Conservation (phyloP, 345 rosid species). For the Arabidopsis suecica region DNA sequence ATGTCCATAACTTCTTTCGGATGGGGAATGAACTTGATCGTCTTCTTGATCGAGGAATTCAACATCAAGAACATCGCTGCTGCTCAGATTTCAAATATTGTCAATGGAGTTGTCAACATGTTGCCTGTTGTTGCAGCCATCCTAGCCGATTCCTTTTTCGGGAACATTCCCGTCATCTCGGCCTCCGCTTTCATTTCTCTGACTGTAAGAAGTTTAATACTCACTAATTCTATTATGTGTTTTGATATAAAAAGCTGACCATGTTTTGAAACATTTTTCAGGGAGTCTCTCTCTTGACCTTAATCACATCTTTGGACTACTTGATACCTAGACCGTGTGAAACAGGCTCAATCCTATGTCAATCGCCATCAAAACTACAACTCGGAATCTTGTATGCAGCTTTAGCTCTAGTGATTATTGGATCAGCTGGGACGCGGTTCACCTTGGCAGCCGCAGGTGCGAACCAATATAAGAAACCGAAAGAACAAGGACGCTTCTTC, state of each 20-base stretch:
- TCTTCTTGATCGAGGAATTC: slow-evolving; percentile 50
- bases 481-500: slow-evolving; percentile 54
- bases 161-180: slow-evolving; percentile 45
- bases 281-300: slow-evolving; percentile 52
- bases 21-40: slow-evolving; percentile 52
- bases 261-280: slow-evolving; percentile 20
- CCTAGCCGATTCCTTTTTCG: slow-evolving; percentile 54
- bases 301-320: slow-evolving; percentile 43
- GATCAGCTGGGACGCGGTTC: slow-evolving; percentile 48
- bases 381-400: slow-evolving; percentile 50
- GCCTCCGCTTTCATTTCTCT: slow-evolving; percentile 48
- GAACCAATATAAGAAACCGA: slow-evolving; percentile 50
- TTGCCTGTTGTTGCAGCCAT: slow-evolving; percentile 53
- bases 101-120: slow-evolving; percentile 46
- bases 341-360: slow-evolving; percentile 42
- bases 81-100: slow-evolving; percentile 48
- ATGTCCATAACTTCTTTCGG: slow-evolving; percentile 50
- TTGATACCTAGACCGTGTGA: slow-evolving; percentile 50
- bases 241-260: neutral
- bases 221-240: neutral
- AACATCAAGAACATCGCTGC: slow-evolving; percentile 53
- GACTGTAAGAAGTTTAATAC: slow-evolving; percentile 43
- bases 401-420: slow-evolving; percentile 46
- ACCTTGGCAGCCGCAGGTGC: slow-evolving; percentile 54
- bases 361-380: slow-evolving; percentile 46